phyloP scores from a whole-genome alignment of 441 rosid genomes.

The Populus hybrid region DNA sequence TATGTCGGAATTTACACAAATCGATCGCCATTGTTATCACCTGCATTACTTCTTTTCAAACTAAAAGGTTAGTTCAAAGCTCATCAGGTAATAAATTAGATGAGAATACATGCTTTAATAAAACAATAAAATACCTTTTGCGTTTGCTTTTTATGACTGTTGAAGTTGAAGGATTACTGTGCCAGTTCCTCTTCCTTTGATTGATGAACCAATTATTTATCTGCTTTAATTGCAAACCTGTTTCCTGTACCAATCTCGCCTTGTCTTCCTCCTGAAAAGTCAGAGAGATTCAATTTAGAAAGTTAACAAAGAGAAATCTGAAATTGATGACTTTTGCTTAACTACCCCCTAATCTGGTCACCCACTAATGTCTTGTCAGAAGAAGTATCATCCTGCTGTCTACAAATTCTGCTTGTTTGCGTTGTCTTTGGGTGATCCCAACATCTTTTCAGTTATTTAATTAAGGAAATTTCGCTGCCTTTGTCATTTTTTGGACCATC shows the following conservation, averaged over 20 bases:
- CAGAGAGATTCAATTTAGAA: not conserved
- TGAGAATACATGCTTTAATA: not conserved
- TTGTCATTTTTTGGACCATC: not conserved
- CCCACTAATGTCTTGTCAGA: slow-evolving; percentile 21
- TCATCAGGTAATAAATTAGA: not conserved
- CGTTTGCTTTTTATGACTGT: slow-evolving; percentile 84
- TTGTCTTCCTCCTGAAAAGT: slow-evolving; percentile 90
- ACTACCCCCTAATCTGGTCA: not conserved
- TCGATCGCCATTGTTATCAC: slow-evolving; percentile 66
- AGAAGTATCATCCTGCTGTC: not conserved
- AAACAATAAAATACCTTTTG: slow-evolving; percentile 56
- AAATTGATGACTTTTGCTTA: not conserved
- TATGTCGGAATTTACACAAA: slow-evolving; percentile 36
- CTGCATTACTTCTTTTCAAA: slow-evolving; percentile 79
- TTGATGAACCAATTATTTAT: slow-evolving; percentile 99
- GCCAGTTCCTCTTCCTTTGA: slow-evolving; percentile 98
- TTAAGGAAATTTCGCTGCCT: slow-evolving; percentile 16
- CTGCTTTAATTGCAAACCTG: slow-evolving; percentile 94
- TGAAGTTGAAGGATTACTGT: slow-evolving; percentile 87
- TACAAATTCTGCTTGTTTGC: slow-evolving; percentile 1
- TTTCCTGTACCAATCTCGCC: slow-evolving; percentile 88
- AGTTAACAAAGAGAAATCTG: not conserved
- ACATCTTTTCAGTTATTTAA: not conserved
- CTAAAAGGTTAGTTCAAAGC: slow-evolving; percentile 29
- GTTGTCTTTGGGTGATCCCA: not conserved